Base-by-base conservation (phyloP, 768 basidiomycete species). In the Boletus pseudopeckii region DNA sequence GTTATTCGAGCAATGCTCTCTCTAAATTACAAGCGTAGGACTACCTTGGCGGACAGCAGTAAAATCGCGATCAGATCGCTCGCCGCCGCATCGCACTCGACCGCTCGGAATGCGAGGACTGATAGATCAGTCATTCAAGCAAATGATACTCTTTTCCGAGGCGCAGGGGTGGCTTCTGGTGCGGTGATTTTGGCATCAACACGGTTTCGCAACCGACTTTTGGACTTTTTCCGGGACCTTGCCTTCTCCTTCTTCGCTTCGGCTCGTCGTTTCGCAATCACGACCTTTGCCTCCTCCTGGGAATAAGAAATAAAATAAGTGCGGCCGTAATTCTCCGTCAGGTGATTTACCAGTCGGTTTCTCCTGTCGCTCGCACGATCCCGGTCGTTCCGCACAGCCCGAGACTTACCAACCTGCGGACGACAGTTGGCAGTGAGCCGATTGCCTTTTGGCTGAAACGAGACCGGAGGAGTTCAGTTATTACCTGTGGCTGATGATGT, bases 201-300 rank as follows among this genome's bases (percentile, higher is more conserved):
- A 26, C 50, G 30, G 34, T 14, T 48, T 51, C 38, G 65, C 52
- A 55, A 15, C 57, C 53, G 58, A 47, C 49, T 11, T 39, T 54
- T 56, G 45, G 34, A 45, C 34, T 61, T 53, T 40, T 67, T 76
- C 37, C 69, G 67, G 44, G 56, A 52, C 53, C 63, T 76, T 15
- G 63, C 63, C 57, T 74, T 78, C 42, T 73, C 67, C 63, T 70
- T 73, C 65, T 77, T 79, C 33, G 59, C 63, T 41, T 68, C 70
- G 33, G 73, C 66, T 32, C 68, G 69, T 58, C 68, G 70, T 37
- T 73, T 72, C 22, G 65, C 62, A 24, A 80, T 70, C 45, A 69
- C 57, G 7, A 66, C 69, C 50, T 75, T 80, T 15, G 71, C 71
- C 58, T 77, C 76, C 59, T 76, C 74, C 77, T 79, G 57, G 46